A percentile compares a stretch with the other conserved stretches of the same genome.
Evolutionary conservation across 805 yeast genomes (phyloP).

Genomic region (Metschnikowia kofuensis): DNA sequence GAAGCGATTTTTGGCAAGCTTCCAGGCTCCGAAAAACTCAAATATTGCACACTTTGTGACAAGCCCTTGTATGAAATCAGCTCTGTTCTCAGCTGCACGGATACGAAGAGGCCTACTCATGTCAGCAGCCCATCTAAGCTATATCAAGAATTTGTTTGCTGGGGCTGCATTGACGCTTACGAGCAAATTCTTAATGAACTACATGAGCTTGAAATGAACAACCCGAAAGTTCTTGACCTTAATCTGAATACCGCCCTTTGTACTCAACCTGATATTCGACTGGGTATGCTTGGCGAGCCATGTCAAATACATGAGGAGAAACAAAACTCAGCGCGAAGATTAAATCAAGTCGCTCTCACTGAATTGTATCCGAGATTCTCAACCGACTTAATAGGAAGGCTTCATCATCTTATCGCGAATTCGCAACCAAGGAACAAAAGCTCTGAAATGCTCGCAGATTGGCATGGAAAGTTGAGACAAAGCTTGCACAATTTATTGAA

Average conservation of each 20-base stretch:
- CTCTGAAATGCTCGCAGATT: conserved; percentile 10
- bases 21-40: conserved; percentile 38
- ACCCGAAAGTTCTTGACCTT: background rate
- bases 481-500: conserved; percentile 1
- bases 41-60: conserved; percentile 67
- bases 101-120: background rate
- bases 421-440: conserved; percentile 12
- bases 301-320: no score
- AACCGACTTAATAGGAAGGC: conserved; percentile 25
- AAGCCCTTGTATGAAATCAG: conserved; percentile 62
- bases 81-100: conserved; percentile 34
- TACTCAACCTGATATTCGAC: no score
- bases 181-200: conserved; percentile 49
- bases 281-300: no score
- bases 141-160: conserved; percentile 60
- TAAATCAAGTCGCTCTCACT: background rate
- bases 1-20: conserved; percentile 38
- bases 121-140: conserved; percentile 13
- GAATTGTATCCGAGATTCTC: conserved; percentile 13
- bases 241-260: background rate
- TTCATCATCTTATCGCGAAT: conserved; percentile 17
- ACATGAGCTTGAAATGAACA: conserved; percentile 15
- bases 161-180: conserved; percentile 57
- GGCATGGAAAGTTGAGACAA: conserved; percentile 11
- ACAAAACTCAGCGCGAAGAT: background rate